These are phyloP conservation scores for Globisporangium spiculum DNA, from an alignment of 352 stramenopile genomes.

Conservation along the genomic window DNA sequence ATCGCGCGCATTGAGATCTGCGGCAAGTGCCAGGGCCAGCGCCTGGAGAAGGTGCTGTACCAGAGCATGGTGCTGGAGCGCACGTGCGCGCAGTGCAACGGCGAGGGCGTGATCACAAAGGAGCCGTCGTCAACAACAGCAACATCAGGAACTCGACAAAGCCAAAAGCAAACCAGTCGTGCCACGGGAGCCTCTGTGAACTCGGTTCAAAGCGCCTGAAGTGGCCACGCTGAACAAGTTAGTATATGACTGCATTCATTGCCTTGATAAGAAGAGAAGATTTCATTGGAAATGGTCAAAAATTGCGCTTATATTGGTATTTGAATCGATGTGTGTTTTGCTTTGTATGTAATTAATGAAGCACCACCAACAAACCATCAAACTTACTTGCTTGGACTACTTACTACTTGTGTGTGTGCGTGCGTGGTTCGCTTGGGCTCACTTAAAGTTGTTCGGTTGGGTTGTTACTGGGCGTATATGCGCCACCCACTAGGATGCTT, in stretches of 20 bases:
- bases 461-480: not conserved
- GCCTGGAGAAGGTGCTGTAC: constrained; percentile 57
- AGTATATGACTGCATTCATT: no score
- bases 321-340: not conserved
- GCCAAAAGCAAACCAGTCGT: not conserved
- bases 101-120: constrained; percentile 44
- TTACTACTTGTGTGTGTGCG: not conserved
- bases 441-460: not conserved
- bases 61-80: constrained; percentile 49
- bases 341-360: no score
- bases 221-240: no score
- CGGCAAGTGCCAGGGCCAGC: constrained; percentile 47
- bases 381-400: not conserved
- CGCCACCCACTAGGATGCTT: not conserved
- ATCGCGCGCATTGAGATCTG: constrained; percentile 41
- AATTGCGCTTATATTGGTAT: constrained; percentile 14
- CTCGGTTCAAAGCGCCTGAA: constrained; percentile 6
- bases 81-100: constrained; percentile 51
- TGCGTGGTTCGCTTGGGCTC: not conserved
- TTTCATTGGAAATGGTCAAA: constrained; percentile 1
- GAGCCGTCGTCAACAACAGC: not conserved
- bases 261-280: not conserved
- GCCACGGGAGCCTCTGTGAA: not conserved
- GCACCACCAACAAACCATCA: no score
- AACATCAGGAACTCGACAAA: constrained; percentile 4